Conservation (phyloP, 2,329 filamentous ascomycete species). For the Juglanconis oblonga region DNA sequence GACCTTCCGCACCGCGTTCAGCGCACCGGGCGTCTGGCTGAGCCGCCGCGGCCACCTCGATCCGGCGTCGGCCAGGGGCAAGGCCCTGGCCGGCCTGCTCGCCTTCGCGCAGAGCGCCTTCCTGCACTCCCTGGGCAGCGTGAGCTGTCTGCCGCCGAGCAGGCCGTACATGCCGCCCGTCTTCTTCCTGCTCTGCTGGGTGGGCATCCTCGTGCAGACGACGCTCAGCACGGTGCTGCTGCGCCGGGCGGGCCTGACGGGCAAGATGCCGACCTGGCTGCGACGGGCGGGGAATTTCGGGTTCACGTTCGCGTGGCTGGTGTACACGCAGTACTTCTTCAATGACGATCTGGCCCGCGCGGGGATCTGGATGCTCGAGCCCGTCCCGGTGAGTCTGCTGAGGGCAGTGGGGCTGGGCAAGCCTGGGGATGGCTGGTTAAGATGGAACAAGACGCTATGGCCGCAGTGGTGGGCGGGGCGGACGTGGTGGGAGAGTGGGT, state of each 20-base stretch:
- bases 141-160: slow-evolving; percentile 56
- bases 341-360: slow-evolving; percentile 71
- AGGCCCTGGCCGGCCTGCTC: slow-evolving; percentile 36
- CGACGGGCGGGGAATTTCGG: slow-evolving; percentile 56
- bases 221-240: slow-evolving; percentile 21
- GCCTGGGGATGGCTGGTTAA: slow-evolving; percentile 62
- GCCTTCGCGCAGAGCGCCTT: slow-evolving; percentile 66
- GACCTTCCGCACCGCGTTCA: slow-evolving; percentile 73
- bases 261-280: slow-evolving; percentile 40
- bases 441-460: slow-evolving; percentile 57
- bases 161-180: slow-evolving; percentile 50
- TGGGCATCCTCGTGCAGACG: slow-evolving; percentile 63
- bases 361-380: slow-evolving; percentile 79
- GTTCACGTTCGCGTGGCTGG: slow-evolving; percentile 66
- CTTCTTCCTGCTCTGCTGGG: slow-evolving; percentile 72
- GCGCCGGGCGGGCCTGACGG: slow-evolving; percentile 25
- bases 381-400: slow-evolving; percentile 72
- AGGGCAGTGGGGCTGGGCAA: slow-evolving; percentile 63
- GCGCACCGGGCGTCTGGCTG: slow-evolving; percentile 54
- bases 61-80: slow-evolving; percentile 26
- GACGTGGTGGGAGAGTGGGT: slow-evolving; percentile 57
- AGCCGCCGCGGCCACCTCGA: slow-evolving; percentile 32
- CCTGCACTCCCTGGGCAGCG: slow-evolving; percentile 70
- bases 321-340: slow-evolving; percentile 62
- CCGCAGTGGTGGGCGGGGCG: slow-evolving; percentile 55